These are phyloP conservation scores for Taphrina populina DNA, from an alignment of 1,139 yeast genomes.

Conservation along the genomic window DNA sequence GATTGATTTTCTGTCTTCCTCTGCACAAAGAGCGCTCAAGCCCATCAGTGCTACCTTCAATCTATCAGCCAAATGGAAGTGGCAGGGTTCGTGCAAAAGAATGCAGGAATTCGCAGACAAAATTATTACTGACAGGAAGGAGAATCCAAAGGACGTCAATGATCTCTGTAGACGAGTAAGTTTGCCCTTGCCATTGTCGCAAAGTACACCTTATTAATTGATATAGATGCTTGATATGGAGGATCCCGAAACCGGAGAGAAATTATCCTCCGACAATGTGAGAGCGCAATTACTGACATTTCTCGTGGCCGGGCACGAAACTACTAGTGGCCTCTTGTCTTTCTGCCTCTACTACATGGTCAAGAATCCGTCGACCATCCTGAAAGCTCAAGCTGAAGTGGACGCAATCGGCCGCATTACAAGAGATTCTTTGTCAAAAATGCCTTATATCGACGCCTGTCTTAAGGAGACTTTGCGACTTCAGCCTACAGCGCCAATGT, in stretches of 20 bases:
- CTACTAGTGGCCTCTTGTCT: slow-evolving; percentile 37
- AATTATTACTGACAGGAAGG: slow-evolving; percentile 21
- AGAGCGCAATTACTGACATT: slow-evolving; percentile 36
- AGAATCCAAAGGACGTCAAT: slow-evolving; percentile 15
- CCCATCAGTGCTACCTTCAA: slow-evolving; percentile 20
- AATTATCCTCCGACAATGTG: slow-evolving; percentile 18
- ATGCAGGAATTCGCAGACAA: slow-evolving; percentile 30
- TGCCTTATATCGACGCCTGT: slow-evolving; percentile 33
- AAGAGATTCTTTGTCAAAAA: slow-evolving; percentile 22
- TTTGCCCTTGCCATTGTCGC: too few relatives aligned
- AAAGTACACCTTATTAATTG: too few relatives aligned
- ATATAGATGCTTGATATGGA: slow-evolving; percentile 27
- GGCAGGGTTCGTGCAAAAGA: slow-evolving; percentile 26
- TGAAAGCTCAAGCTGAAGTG: slow-evolving; percentile 34
- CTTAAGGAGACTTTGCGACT: slow-evolving; percentile 32
- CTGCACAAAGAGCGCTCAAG: slow-evolving; percentile 20
- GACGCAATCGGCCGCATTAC: slow-evolving; percentile 32
- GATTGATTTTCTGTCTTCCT: slow-evolving; percentile 26
- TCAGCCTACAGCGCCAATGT: slow-evolving; percentile 34
- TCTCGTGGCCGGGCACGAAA: slow-evolving; percentile 40
- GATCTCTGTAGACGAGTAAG: slow-evolving; percentile 11
- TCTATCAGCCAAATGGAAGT: slow-evolving; percentile 21
- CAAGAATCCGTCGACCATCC: slow-evolving; percentile 28
- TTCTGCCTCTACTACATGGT: slow-evolving; percentile 36
- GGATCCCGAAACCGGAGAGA: slow-evolving; percentile 33